A percentile compares a stretch with the other conserved stretches of the same genome.
Conservation (phyloP, 805 yeast genomes). For the Monosporozyma unispora region DNA sequence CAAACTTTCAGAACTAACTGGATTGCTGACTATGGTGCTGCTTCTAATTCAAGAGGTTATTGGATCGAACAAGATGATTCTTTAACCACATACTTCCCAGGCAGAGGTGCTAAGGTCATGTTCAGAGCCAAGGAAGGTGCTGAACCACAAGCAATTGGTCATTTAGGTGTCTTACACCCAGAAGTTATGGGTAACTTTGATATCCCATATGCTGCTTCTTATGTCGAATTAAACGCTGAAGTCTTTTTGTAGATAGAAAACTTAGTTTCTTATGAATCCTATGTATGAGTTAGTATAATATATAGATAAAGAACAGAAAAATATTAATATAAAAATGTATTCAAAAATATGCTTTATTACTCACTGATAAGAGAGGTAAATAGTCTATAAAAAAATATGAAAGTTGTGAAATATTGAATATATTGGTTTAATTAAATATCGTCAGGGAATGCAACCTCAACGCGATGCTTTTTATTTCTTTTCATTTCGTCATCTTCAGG, state of each 20-base stretch:
- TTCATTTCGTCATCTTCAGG: constrained; percentile 26
- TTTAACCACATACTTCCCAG: constrained; percentile 82
- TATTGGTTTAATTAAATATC: constrained; percentile 14
- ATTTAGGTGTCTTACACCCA: constrained; percentile 92
- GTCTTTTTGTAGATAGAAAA: constrained; percentile 50
- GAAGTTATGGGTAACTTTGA: constrained; percentile 81
- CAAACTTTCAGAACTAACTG: constrained; percentile 88
- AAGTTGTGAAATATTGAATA: background rate
- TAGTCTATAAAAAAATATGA: background rate
- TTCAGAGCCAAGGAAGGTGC: constrained; percentile 59
- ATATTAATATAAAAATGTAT: background rate
- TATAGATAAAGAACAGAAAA: constrained; percentile 1
- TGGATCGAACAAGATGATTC: constrained; percentile 70
- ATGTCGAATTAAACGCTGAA: constrained; percentile 84
- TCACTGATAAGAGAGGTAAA: background rate
- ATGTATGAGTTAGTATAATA: constrained; percentile 1
- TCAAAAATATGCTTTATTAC: background rate
- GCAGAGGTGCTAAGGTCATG: constrained; percentile 87
- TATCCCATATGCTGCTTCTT: constrained; percentile 85
- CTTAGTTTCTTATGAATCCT: background rate
- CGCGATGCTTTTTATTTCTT: constrained; percentile 8
- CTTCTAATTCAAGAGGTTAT: constrained; percentile 60
- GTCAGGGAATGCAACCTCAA: constrained; percentile 26
- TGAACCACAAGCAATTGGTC: constrained; percentile 56
- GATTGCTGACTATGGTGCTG: constrained; percentile 45